Base-by-base conservation (phyloP, 1,284 basidiomycete genomes). In the Exobasidium rhododendri region DNA sequence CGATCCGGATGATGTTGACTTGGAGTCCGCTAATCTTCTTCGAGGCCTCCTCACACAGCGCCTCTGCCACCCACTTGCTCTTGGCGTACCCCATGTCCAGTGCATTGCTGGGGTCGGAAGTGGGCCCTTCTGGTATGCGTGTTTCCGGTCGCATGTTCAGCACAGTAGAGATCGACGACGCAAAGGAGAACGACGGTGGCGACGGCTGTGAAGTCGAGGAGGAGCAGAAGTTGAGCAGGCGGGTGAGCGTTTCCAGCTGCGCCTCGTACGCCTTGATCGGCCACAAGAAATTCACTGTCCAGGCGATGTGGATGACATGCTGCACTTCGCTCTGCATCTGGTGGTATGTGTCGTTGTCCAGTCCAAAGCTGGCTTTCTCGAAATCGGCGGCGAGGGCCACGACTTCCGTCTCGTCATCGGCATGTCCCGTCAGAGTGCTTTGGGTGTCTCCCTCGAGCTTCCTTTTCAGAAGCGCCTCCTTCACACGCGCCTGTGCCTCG, bases 1-100 rank as follows among this genome's bases (percentile, higher is more conserved):
- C 52, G 26, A 55, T 55, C 22, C 52, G 52, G 28, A 55, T 26
- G 17, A 55, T 44, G 13, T 55, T 55, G 5, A 32, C 4, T 6
- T 35, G n/a, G 14, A 55, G 11, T 6, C 30, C 29, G 14, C 17
- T 2, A 26, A 31, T 44, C 26, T 35, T 29, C 22, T 13, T 4
- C 28, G 52, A 17, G 14, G 52, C 52, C 14, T 20, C 52, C 31
- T 55, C 52, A 40, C 3, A 32, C 35, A 55, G 28, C 4, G 52
- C 4, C 14, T 55, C 52, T 4, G 52, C 52, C 3, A 55, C 30
- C 52, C 52, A 55, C 29, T 55, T 55, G 4, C 24, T 30, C 20
- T 31, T 26, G 2, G 24, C 52, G 35, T 55, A 55, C 4, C 52
- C 52, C 24, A 30, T 55, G 14, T 26, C 24, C 22, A 55, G 24